These are phyloP conservation scores for Coniferiporia sulphurascens DNA, from an alignment of 1,284 basidiomycete genomes.

Conservation along the genomic window DNA sequence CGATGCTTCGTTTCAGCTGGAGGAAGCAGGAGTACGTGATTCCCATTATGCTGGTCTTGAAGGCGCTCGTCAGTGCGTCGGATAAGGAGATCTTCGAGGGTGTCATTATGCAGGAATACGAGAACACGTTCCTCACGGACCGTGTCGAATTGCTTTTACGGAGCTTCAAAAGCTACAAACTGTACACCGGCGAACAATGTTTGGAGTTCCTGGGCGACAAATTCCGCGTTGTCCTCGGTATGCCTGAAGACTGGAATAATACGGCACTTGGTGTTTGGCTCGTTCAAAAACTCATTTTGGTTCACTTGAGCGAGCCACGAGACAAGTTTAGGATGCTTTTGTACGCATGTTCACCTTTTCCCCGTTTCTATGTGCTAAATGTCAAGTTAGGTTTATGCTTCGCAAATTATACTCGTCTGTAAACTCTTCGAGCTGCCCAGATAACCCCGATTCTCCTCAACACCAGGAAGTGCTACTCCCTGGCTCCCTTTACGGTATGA, in stretches of 20 bases:
- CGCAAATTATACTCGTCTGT: slow-evolving; percentile 94
- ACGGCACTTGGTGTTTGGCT: slow-evolving; percentile 80
- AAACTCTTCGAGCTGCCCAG: slow-evolving; percentile 85
- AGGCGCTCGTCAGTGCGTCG: slow-evolving; percentile 90
- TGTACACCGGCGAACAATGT: slow-evolving; percentile 91
- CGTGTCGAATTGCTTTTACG: slow-evolving; percentile 97
- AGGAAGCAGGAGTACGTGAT: slow-evolving; percentile 99
- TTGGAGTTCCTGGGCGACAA: slow-evolving; percentile 97
- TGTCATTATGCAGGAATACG: slow-evolving; percentile 96
- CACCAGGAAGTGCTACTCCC: slow-evolving; percentile 98
- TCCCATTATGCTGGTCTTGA: slow-evolving; percentile 95
- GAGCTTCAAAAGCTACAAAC: slow-evolving; percentile 89
- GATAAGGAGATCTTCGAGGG: slow-evolving; percentile 98
- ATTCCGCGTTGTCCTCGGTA: slow-evolving; percentile 88
- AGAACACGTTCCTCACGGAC: slow-evolving; percentile 97
- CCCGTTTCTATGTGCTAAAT: background rate
- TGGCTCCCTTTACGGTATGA: slow-evolving; percentile 92
- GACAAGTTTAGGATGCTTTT: slow-evolving; percentile 98
- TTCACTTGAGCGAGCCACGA: slow-evolving; percentile 84
- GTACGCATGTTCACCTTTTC: slow-evolving; percentile 40
- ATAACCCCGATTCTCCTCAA: slow-evolving; percentile 99
- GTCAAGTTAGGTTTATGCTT: slow-evolving; percentile 82
- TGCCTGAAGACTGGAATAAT: slow-evolving; percentile 94
- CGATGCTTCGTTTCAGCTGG: slow-evolving; percentile 96
- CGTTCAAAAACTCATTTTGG: slow-evolving; percentile 83